A percentile compares a stretch with the other conserved stretches of the same genome.
phyloP scores from a whole-genome alignment of 164 flowering plant genomes.

The Pachysandra terminalis region DNA sequence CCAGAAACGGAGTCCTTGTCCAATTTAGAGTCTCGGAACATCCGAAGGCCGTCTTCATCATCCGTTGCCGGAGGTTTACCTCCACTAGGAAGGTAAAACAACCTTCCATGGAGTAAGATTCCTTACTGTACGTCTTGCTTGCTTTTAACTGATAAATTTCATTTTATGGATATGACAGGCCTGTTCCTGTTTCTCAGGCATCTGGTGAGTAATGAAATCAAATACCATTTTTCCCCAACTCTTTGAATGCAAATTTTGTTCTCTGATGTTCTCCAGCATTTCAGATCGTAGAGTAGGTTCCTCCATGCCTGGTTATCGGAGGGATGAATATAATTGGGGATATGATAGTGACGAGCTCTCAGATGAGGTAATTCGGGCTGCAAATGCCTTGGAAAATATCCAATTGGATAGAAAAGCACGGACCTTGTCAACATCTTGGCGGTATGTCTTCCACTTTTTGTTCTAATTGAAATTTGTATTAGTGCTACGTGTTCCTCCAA shows the following conservation, averaged over 20 bases:
- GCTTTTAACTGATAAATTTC: slow-evolving; percentile 15
- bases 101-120: not conserved
- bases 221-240: too few relatives aligned
- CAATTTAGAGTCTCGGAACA: too few relatives aligned
- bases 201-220: slow-evolving; percentile 73
- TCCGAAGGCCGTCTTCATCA: slow-evolving; percentile 69
- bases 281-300: slow-evolving; percentile 76
- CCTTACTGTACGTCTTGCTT: not conserved
- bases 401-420: slow-evolving; percentile 97
- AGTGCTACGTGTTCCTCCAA: too few relatives aligned
- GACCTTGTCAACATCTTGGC: slow-evolving; percentile 83
- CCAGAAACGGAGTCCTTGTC: slow-evolving; percentile 61
- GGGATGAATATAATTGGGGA: slow-evolving; percentile 92
- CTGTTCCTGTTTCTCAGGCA: slow-evolving; percentile 58
- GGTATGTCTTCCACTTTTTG: slow-evolving; percentile 70
- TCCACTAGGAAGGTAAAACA: slow-evolving; percentile 81
- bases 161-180: slow-evolving; percentile 43
- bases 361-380: slow-evolving; percentile 80
- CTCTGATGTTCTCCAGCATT: slow-evolving; percentile 12
- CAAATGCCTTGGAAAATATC: slow-evolving; percentile 86
- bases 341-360: slow-evolving; percentile 76
- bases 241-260: too few relatives aligned
- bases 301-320: slow-evolving; percentile 74
- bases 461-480: too few relatives aligned
- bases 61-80: slow-evolving; percentile 91